These are phyloP conservation scores for Botryotinia globosa DNA, from an alignment of 2,329 filamentous ascomycete genomes.

Conservation along the genomic window DNA sequence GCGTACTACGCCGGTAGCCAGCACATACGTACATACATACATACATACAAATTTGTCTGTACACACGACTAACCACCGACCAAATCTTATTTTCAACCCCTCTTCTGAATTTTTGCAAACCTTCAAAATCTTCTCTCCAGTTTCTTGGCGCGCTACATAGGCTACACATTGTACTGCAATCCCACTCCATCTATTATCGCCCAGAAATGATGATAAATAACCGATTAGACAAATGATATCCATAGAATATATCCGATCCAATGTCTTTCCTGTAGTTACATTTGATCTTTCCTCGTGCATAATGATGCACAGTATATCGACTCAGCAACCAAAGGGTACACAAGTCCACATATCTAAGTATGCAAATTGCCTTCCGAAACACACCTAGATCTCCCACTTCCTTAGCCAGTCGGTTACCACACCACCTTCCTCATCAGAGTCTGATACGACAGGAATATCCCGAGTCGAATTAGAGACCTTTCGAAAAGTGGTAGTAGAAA, in stretches of 20 bases:
- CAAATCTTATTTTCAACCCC: neutral
- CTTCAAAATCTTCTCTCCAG: too few relatives aligned
- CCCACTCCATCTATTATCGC: neutral
- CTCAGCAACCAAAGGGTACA: conserved; percentile 2
- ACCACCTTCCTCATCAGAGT: neutral
- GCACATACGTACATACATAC: conserved; percentile 7
- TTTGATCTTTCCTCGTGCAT: neutral
- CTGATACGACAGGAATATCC: neutral
- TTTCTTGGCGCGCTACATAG: neutral
- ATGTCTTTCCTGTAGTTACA: conserved; percentile 7
- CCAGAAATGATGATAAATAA: neutral
- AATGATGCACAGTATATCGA: neutral
- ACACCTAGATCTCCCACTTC: neutral
- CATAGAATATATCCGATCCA: neutral
- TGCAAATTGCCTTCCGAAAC: conserved; percentile 9
- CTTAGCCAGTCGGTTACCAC: neutral
- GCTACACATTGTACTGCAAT: neutral
- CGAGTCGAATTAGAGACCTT: neutral
- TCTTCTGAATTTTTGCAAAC: neutral
- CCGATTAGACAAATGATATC: neutral
- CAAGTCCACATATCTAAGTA: neutral
- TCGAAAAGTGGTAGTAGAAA: neutral
- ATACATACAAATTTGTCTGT: neutral
- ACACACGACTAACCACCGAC: neutral
- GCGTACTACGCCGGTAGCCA: conserved; percentile 6